These are phyloP conservation scores for Akebia trifoliata DNA, from an alignment of 164 flowering plant species.

Conservation along the genomic window DNA sequence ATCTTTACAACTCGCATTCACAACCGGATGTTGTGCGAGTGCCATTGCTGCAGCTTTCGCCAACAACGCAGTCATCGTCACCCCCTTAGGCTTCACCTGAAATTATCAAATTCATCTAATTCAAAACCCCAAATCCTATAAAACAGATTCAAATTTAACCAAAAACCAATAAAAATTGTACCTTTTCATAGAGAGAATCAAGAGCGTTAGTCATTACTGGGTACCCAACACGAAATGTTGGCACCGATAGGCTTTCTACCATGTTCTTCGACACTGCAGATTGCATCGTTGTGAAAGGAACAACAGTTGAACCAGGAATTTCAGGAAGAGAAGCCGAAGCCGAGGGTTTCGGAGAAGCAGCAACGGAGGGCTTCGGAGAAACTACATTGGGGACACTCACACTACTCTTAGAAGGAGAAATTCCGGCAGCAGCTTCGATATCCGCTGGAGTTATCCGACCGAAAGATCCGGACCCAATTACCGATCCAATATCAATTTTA, in stretches of 20 bases:
- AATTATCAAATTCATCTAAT: conserved; percentile 3
- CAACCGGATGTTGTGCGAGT: conserved; percentile 86
- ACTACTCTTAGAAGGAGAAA: conserved; percentile 33
- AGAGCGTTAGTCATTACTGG: conserved; percentile 75
- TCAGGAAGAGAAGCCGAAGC: conserved; percentile 27
- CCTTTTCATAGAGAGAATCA: conserved; percentile 82
- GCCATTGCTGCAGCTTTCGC: conserved; percentile 91
- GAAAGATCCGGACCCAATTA: conserved; percentile 71
- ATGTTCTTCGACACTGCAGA: conserved; percentile 82
- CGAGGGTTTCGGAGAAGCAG: conserved; percentile 25
- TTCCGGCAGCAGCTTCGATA: conserved; percentile 78
- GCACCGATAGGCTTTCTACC: conserved; percentile 84
- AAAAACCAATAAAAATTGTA: conserved; percentile 14
- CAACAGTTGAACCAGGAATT: conserved; percentile 58
- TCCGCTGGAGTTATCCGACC: conserved; percentile 81
- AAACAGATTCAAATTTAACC: not conserved
- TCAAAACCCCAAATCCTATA: conserved; percentile 2
- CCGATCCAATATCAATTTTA: conserved; percentile 59
- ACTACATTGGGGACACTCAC: conserved; percentile 26
- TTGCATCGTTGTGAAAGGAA: conserved; percentile 85
- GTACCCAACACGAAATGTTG: conserved; percentile 87
- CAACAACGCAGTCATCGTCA: conserved; percentile 85
- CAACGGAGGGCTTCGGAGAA: conserved; percentile 13
- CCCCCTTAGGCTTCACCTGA: conserved; percentile 91
- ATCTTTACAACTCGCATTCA: conserved; percentile 77